Conservation (phyloP, 768 basidiomycete genomes). For the Podaxis sp. region DNA sequence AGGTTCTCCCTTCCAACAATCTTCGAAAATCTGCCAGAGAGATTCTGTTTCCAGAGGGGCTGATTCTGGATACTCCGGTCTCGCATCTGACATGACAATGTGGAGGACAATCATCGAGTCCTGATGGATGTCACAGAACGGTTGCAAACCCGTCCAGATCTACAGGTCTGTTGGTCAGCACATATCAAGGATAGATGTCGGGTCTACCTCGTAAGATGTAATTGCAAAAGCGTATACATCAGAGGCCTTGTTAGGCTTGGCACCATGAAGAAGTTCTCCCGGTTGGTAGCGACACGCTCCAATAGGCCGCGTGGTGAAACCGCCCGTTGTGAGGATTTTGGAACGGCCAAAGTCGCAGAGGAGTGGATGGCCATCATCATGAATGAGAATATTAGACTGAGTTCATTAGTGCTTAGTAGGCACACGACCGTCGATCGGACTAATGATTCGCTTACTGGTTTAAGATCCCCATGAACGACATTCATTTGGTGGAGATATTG, state of each 20-base stretch:
- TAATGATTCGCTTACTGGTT: conserved; percentile 4
- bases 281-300: conserved; percentile 18
- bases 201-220: not conserved
- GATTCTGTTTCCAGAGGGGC: not conserved
- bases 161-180: too few species aligned
- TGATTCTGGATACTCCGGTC: not conserved
- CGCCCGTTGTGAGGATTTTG: conserved; percentile 13
- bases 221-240: conserved; percentile 22
- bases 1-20: not conserved
- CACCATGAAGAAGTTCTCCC: conserved; percentile 15
- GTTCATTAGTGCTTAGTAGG: not conserved
- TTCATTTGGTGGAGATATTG: conserved; percentile 20
- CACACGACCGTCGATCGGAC: not conserved
- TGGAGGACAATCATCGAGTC: not conserved
- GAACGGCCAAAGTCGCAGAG: conserved; percentile 24
- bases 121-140: not conserved
- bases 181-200: too few species aligned
- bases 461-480: conserved; percentile 16
- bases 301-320: conserved; percentile 20
- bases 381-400: conserved; percentile 11
- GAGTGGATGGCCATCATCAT: conserved; percentile 13
- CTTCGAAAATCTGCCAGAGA: not conserved
- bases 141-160: too few species aligned
- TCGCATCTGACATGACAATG: not conserved
- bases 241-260: conserved; percentile 14